Evolutionary conservation across 1,139 yeast genomes (phyloP).

Genomic region (Arxiozyma slooffiae): DNA sequence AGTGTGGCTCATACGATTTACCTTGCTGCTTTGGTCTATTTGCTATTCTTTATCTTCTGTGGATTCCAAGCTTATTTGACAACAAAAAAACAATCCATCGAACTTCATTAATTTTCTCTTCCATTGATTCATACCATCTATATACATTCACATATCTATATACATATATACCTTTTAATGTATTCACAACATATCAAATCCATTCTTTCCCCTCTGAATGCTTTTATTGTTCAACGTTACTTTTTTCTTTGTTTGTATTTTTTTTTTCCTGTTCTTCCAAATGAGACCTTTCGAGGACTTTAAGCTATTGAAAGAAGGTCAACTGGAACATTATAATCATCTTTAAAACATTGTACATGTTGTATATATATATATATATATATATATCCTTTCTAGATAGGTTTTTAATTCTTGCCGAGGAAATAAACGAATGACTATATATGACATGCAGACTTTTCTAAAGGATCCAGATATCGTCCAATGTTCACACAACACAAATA

Average conservation of each 20-base stretch:
- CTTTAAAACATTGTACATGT: too few relatives aligned
- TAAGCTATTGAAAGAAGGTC: too few relatives aligned
- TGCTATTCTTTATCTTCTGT: slow-evolving; percentile 73
- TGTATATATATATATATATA: too few relatives aligned
- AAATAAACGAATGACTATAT: too few relatives aligned
- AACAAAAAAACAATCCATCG: slow-evolving; percentile 26
- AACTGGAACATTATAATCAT: too few relatives aligned
- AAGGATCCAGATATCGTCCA: slow-evolving; percentile 8
- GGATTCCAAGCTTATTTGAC: slow-evolving; percentile 59
- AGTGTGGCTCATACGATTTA: slow-evolving; percentile 81
- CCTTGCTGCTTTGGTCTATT: slow-evolving; percentile 80
- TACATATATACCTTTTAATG: background rate
- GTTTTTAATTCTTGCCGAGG: too few relatives aligned
- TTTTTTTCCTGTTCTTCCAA: too few relatives aligned
- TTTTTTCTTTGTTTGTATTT: too few relatives aligned
- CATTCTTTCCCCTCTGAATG: too few relatives aligned
- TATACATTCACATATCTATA: background rate
- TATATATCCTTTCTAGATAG: too few relatives aligned
- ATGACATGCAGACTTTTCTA: background rate
- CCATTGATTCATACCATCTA: background rate
- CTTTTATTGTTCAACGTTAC: too few relatives aligned
- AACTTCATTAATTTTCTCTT: slow-evolving; percentile 20
- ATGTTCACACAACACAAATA: slow-evolving; percentile 15
- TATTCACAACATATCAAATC: background rate
- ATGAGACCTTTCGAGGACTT: too few relatives aligned